Conservation (phyloP, 164 flowering plant species). For the Sedum album region DNA sequence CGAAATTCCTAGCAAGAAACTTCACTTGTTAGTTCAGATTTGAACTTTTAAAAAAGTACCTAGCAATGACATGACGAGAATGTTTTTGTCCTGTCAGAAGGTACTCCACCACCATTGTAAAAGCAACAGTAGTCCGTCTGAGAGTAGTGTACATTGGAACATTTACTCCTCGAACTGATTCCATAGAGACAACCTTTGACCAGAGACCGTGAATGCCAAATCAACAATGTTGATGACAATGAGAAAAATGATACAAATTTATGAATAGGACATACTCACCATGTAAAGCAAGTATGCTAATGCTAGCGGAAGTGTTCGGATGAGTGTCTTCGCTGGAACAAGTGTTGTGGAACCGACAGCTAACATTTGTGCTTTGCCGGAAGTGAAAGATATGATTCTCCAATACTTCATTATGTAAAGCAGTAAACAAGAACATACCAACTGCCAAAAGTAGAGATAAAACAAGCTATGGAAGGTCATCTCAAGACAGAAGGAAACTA, state of each 20-base stretch:
- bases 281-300: slow-evolving; percentile 63
- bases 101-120: slow-evolving; percentile 76
- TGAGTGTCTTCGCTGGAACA: slow-evolving; percentile 45
- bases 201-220: slow-evolving; percentile 8
- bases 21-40: background rate
- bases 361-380: slow-evolving; percentile 25
- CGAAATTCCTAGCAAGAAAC: background rate
- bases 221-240: background rate
- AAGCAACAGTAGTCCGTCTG: slow-evolving; percentile 76
- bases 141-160: slow-evolving; percentile 96
- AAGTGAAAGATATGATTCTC: slow-evolving; percentile 53
- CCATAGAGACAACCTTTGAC: slow-evolving; percentile 70
- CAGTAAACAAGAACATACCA: slow-evolving; percentile 46
- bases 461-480: background rate
- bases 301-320: slow-evolving; percentile 60
- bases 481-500: background rate
- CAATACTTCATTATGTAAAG: slow-evolving; percentile 55
- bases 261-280: slow-evolving; percentile 33
- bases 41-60: slow-evolving; percentile 29
- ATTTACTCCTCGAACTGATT: slow-evolving; percentile 70
- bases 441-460: slow-evolving; percentile 25
- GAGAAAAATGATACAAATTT: background rate
- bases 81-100: slow-evolving; percentile 52
- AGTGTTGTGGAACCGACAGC: slow-evolving; percentile 23
- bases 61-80: slow-evolving; percentile 42